A percentile compares a stretch with the other conserved stretches of the same genome.
Evolutionary conservation across 345 rosid species (phyloP).

Genomic region (Fremontodendron californicum): DNA sequence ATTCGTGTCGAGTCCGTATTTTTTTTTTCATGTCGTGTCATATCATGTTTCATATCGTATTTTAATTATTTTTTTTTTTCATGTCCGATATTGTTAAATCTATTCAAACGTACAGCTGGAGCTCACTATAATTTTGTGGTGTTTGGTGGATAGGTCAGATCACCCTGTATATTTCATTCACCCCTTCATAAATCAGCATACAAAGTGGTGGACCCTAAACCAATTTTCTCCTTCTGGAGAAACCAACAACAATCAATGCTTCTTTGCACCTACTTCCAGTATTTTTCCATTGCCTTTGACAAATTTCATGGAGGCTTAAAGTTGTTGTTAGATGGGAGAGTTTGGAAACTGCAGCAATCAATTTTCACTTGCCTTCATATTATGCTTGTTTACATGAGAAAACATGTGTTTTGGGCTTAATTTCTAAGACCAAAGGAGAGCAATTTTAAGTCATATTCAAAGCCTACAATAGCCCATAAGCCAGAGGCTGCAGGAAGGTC

Average conservation of each 20-base stretch:
- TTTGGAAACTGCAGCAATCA: background rate
- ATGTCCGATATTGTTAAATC: too few species aligned
- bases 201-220: background rate
- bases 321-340: background rate
- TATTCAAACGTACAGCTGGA: background rate
- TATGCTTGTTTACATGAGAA: too few species aligned
- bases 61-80: too few species aligned
- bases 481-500: background rate
- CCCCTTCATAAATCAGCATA: background rate
- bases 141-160: background rate
- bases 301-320: background rate
- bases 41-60: too few species aligned
- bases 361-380: too few species aligned
- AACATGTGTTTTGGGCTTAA: too few species aligned
- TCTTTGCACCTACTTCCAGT: background rate
- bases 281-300: background rate
- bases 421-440: background rate
- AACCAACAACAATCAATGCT: background rate
- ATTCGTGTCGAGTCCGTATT: too few species aligned
- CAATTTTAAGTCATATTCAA: background rate
- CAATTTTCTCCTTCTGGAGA: background rate
- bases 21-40: too few species aligned
- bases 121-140: background rate
- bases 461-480: background rate
- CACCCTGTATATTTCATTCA: background rate